Evolutionary conservation across 371 early-diverging fungal genomes (phyloP), one percentile per base, ranked within the genome.

Genomic region (Batrachochytrium dendrobatidis): DNA sequence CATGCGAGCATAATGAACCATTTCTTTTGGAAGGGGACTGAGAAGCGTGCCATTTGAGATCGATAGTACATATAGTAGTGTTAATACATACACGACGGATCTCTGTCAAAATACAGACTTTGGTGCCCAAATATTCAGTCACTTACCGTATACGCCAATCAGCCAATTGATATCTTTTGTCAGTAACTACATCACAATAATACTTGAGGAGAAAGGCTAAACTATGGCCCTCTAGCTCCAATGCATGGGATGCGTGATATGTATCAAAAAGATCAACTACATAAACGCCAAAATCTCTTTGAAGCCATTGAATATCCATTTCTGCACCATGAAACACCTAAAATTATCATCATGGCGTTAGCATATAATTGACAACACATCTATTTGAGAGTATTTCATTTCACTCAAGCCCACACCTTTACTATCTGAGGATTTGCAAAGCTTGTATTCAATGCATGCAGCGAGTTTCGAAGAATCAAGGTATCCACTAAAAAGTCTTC

Each of bases 211-310:
- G 68, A 65, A 82, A 89, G 0, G 92, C 92, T 30, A 94, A 79
- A 43, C 91, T 83, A 59, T 93, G 90, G 74, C 55, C 76, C 74
- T 75, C 48, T 61, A 72, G 54, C 71, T 83, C 83, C 12, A 96
- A 78, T 25, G 86, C 75, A 43, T 91, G 80, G 2, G 95, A 85
- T 10, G 97, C 97, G 60, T 91, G 90, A 68, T 86, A 96, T 0
- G 99, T 97, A 74, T 98, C 99, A 72, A 96, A 97, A 20, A 98
- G 66, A 59, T 90, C 88, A 18, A 97, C 97, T 54, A 98, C 75
- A 61, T 97, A 98, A 3, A 94, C 71, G 18, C 95, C 95, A 70
- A 98, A 94, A 68, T 98, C 99, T 18, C 89, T 81, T 72, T 98
- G 99, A 48, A 98, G 81, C 99, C 99, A 98, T 50, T 83, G 70